Evolutionary conservation across 2,329 filamentous ascomycete genomes (phyloP).

Genomic region (Nemania serpens): DNA sequence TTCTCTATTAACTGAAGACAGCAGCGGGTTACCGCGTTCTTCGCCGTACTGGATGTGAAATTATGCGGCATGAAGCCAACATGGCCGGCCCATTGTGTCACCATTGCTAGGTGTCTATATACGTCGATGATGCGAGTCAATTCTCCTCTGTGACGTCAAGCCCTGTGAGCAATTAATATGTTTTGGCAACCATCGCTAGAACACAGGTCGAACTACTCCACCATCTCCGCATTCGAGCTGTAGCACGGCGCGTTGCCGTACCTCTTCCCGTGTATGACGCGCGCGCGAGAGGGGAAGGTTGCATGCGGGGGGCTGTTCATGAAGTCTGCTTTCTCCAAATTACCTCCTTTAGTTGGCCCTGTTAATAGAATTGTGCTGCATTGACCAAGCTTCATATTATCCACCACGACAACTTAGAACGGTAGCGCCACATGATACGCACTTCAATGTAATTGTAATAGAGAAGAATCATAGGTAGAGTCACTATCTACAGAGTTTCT

Average conservation of each 20-base stretch:
- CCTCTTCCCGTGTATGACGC: background rate
- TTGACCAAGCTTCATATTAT: too few relatives aligned
- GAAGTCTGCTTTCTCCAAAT: conserved; percentile 15
- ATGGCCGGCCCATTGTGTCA: conserved; percentile 24
- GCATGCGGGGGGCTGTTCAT: conserved; percentile 21
- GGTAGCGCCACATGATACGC: too few relatives aligned
- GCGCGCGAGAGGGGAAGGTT: conserved; percentile 11
- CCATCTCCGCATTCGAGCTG: conserved; percentile 24
- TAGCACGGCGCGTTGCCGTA: background rate
- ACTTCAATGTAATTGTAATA: too few relatives aligned
- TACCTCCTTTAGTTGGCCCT: background rate
- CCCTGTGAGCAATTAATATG: background rate
- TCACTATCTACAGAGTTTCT: too few relatives aligned
- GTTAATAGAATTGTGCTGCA: too few relatives aligned
- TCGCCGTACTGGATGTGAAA: conserved; percentile 13
- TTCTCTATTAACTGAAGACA: background rate
- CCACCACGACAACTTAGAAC: too few relatives aligned
- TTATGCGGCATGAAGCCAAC: conserved; percentile 7
- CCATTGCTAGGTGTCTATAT: background rate
- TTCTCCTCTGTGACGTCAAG: conserved; percentile 12
- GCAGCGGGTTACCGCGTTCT: conserved; percentile 6
- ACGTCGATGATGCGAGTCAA: conserved; percentile 5
- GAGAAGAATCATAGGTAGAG: too few relatives aligned
- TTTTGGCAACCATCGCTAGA: conserved; percentile 3
- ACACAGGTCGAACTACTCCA: conserved; percentile 22